A percentile compares a stretch with the other conserved stretches of the same genome.
Conservation (phyloP, 179 eudicot genomes). For the Beta macrorhiza region DNA sequence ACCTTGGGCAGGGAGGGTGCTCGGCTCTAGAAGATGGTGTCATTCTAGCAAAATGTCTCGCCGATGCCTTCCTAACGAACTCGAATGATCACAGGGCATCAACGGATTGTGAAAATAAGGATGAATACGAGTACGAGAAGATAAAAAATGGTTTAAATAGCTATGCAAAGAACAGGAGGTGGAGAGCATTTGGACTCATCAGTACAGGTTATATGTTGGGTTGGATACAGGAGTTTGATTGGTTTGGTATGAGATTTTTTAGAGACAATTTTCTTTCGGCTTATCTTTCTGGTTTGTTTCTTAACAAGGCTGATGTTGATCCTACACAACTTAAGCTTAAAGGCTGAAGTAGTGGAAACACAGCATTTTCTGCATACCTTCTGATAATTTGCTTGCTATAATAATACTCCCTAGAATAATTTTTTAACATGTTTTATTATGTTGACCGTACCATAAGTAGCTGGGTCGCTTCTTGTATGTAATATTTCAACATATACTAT, state of each 20-base stretch:
- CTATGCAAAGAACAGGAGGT: conserved; percentile 32
- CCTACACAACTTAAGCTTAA: conserved; percentile 29
- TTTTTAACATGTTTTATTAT: no score
- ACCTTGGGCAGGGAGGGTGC: conserved; percentile 22
- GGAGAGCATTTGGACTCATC: conserved; percentile 36
- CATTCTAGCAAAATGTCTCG: conserved; percentile 8
- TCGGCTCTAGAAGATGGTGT: conserved; percentile 19
- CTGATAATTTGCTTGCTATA: no score
- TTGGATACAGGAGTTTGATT: conserved; percentile 24
- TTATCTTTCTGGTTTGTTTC: conserved; percentile 22
- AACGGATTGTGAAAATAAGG: not conserved
- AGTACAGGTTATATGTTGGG: conserved; percentile 27
- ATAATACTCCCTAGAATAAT: no score
- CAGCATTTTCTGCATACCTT: no score
- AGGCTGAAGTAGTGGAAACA: not conserved
- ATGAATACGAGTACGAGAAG: conserved; percentile 23
- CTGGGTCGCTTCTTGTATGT: no score
- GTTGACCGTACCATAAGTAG: no score
- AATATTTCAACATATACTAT: no score
- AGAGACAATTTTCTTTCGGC: conserved; percentile 33
- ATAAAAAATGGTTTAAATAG: conserved; percentile 30
- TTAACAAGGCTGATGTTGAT: conserved; percentile 39
- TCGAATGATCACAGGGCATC: not conserved
- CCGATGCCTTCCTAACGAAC: not conserved
- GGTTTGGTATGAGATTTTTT: conserved; percentile 26